Conservation (phyloP, 2,329 filamentous ascomycete genomes). For the Trichoderma lentiforme region DNA sequence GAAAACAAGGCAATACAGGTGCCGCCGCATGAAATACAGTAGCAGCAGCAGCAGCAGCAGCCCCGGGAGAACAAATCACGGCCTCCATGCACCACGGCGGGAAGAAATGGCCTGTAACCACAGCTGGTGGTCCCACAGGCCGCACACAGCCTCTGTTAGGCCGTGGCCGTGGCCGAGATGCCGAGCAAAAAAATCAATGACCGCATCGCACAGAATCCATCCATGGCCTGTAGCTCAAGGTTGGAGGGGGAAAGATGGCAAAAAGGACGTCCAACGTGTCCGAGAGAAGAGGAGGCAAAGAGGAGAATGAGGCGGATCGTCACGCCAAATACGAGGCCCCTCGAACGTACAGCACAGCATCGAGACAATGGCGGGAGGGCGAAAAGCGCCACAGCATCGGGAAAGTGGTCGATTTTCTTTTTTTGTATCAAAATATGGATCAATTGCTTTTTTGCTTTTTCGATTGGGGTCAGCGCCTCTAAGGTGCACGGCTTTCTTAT, state of each 20-base stretch:
- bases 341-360: not conserved
- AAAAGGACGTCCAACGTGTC: not conserved
- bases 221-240: not conserved
- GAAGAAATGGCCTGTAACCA: not conserved
- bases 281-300: not conserved
- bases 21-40: not conserved
- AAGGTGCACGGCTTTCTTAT: not conserved
- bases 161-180: conserved; percentile 3
- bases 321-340: not conserved
- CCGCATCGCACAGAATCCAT: conserved; percentile 5
- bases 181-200: conserved; percentile 10
- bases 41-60: not conserved
- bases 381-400: not conserved
- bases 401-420: not conserved
- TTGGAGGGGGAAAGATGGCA: not conserved
- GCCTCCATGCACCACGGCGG: not conserved
- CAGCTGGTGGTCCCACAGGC: not conserved
- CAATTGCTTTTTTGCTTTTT: not conserved
- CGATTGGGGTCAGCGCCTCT: not conserved
- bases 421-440: not conserved
- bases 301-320: not conserved
- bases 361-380: not conserved
- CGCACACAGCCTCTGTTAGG: conserved; percentile 12
- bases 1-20: not conserved
- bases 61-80: not conserved